These are phyloP conservation scores for Coemansia furcata DNA, from an alignment of 192 early-diverging fungal species.

Conservation along the genomic window DNA sequence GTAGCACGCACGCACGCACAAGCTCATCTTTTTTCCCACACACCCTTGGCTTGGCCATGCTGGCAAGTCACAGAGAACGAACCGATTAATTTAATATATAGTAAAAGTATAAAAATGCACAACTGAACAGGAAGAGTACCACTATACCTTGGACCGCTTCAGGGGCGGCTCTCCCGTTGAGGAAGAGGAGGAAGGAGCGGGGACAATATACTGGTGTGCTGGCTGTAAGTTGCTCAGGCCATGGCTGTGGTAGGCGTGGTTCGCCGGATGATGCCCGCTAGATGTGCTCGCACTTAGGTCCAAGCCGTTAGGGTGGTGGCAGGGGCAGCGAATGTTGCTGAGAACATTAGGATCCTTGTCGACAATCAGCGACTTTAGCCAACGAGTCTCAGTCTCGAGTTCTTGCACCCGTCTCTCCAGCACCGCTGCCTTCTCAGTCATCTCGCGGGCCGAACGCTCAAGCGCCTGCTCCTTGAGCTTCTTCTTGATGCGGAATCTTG, in stretches of 20 bases:
- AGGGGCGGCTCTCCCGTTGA: conserved; percentile 1
- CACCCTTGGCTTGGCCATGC: background rate
- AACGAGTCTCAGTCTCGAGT: conserved; percentile 88
- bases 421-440: conserved; percentile 65
- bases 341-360: conserved; percentile 64
- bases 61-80: background rate
- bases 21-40: too few species aligned
- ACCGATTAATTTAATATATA: background rate
- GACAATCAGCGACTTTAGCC: conserved; percentile 81
- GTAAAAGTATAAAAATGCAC: background rate
- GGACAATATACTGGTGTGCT: conserved; percentile 24
- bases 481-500: conserved; percentile 94
- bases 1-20: too few species aligned
- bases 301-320: conserved; percentile 49
- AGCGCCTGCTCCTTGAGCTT: conserved; percentile 87
- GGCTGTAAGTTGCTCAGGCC: conserved; percentile 3
- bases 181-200: conserved; percentile 9
- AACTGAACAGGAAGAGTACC: background rate
- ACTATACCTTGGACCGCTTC: conserved; percentile 20
- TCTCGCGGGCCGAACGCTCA: conserved; percentile 74
- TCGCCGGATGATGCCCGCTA: background rate
- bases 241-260: background rate
- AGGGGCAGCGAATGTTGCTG: conserved; percentile 38
- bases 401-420: conserved; percentile 79
- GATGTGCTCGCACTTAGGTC: conserved; percentile 7